phyloP scores from a whole-genome alignment of 176 grass and related monocot genomes.

The Aegilops bicornis region DNA sequence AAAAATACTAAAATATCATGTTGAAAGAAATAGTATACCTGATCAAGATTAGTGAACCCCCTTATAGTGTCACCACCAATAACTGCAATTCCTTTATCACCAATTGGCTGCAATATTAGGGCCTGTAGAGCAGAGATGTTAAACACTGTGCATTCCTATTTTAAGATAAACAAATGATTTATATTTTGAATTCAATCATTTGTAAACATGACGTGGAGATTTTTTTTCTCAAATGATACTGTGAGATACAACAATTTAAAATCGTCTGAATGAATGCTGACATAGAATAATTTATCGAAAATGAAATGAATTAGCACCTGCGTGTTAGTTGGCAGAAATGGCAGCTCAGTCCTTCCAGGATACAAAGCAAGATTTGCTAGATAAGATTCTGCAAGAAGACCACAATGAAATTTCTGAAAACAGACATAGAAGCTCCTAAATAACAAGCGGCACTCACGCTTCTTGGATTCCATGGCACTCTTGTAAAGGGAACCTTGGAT shows the following conservation, averaged over 20 bases:
- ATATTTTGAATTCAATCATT: background rate
- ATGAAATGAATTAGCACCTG: slow-evolving; percentile 51
- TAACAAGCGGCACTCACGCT: slow-evolving; percentile 54
- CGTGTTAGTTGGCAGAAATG: slow-evolving; percentile 82
- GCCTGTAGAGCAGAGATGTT: slow-evolving; percentile 32
- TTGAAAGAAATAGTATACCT: slow-evolving; percentile 38
- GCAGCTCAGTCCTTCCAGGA: slow-evolving; percentile 69
- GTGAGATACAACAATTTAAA: background rate
- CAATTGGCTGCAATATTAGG: slow-evolving; percentile 84
- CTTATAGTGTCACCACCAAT: slow-evolving; percentile 87
- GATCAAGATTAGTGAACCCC: slow-evolving; percentile 81
- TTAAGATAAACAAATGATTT: background rate
- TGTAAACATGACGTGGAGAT: background rate
- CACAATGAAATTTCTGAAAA: slow-evolving; percentile 9
- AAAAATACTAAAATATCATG: background rate
- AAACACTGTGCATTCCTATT: background rate
- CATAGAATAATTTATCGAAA: slow-evolving; percentile 12
- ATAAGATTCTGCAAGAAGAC: slow-evolving; percentile 70
- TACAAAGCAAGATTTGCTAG: slow-evolving; percentile 87
- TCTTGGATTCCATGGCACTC: slow-evolving; percentile 69
- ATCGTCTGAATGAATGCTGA: background rate
- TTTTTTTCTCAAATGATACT: background rate
- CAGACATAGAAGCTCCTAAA: background rate
- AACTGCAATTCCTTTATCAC: slow-evolving; percentile 68
- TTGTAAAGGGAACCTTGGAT: slow-evolving; percentile 68